These are phyloP conservation scores for Bipolaris sorokiniana DNA, from an alignment of 2,329 filamentous ascomycete genomes.

Conservation along the genomic window DNA sequence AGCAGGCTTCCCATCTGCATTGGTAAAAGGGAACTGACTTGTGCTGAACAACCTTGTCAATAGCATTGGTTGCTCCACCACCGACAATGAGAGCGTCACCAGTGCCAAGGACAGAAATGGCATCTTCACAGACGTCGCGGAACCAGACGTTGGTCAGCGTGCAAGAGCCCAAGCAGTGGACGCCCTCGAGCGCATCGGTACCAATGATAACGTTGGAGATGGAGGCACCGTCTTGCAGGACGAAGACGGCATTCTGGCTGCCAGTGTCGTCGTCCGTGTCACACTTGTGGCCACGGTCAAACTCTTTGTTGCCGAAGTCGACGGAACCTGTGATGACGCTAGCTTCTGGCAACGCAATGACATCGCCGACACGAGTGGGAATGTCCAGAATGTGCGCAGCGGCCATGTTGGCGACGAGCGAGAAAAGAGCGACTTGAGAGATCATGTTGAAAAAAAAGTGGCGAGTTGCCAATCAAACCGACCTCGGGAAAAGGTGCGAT, in stretches of 20 bases:
- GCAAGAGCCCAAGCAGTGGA: conserved; percentile 58
- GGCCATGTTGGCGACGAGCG: conserved; percentile 32
- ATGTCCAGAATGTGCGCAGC: conserved; percentile 44
- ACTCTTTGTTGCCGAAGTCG: conserved; percentile 31
- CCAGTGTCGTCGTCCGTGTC: conserved; percentile 33
- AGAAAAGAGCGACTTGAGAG: conserved; percentile 25
- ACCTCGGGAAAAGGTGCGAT: not conserved
- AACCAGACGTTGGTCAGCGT: conserved; percentile 48
- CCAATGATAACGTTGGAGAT: conserved; percentile 63
- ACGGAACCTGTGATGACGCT: conserved; percentile 29
- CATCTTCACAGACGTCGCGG: conserved; percentile 44
- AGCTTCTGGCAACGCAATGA: conserved; percentile 37
- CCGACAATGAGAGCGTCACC: conserved; percentile 45
- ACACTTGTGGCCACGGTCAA: conserved; percentile 29
- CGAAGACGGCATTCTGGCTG: conserved; percentile 55
- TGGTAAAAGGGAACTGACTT: conserved; percentile 34
- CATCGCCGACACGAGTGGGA: conserved; percentile 36
- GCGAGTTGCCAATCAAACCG: not conserved
- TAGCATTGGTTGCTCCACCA: conserved; percentile 41
- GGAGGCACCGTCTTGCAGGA: conserved; percentile 57
- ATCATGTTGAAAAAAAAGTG: conserved; percentile 23
- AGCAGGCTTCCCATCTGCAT: not conserved
- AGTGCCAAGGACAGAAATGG: conserved; percentile 35
- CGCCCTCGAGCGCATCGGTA: conserved; percentile 56
- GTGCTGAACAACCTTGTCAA: conserved; percentile 48